Evolutionary conservation across 352 stramenopile species (phyloP), one percentile per base, ranked within the genome.

Genomic region (Globisporangium cederbergense): DNA sequence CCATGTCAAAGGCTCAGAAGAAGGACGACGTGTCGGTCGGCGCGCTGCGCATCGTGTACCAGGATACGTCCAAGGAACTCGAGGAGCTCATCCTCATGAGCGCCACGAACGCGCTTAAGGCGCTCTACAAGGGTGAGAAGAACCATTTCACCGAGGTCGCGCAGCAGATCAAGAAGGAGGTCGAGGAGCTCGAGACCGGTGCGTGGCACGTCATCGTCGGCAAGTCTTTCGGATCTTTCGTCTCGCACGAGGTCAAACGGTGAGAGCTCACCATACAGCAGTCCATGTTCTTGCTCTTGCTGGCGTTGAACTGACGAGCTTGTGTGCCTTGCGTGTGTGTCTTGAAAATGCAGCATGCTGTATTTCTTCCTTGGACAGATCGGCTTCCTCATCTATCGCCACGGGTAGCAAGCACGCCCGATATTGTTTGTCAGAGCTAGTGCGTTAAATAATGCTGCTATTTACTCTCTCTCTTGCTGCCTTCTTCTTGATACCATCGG

Each of bases 221-320:
- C 76, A 95, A 93, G 62, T 91, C 82, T 14, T 96, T 91, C 53
- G 84, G 86, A 28, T 92, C 83, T 20, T 94, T 93, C 62, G 84
- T 94, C 50, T 93, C 81, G 4, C 86, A 95, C 64, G 82, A 94
- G 66, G 76, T 92, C 52, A 91, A 93, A 80, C 88, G 82, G 86
- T 91, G 70, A 68, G 78, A 66, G 25, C 25, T 28, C 25, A 28
- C 25, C 25, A 28, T 28, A 28, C 25, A 28, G 25, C 25, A 28
- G 25, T 28, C 25, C 25, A 28, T 28, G 25, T 28, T 28, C 25
- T 28, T 28, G 18, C 11, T 14, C 7, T 42, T 7, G 22, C 14
- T 34, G 4, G 6, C 30, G 6, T 52, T 7, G 5, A 52, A 22
- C 22, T 60, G 18, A 38, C 18, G 13, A 50, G 34, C 36, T 42